phyloP scores from a whole-genome alignment of 495 filamentous ascomycete genomes.

The Xanthoparmelia taractica region DNA sequence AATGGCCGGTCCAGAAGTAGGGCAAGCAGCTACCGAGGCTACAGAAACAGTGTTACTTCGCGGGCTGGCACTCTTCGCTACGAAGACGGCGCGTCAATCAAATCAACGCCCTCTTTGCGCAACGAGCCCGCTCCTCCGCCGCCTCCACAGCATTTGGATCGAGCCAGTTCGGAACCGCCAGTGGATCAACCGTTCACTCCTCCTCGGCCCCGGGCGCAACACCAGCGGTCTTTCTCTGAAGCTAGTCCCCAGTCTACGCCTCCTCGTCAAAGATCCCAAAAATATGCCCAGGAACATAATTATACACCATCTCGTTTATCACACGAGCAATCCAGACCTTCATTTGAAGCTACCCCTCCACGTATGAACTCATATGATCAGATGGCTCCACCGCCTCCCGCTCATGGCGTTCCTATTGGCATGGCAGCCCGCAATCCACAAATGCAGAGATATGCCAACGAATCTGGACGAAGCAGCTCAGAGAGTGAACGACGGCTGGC shows the following conservation, averaged over 20 bases:
- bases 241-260: slow-evolving; percentile 29
- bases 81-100: slow-evolving; percentile 53
- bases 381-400: slow-evolving; percentile 39
- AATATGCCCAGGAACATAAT: slow-evolving; percentile 33
- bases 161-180: slow-evolving; percentile 30
- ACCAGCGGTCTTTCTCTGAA: slow-evolving; percentile 32
- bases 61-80: slow-evolving; percentile 50
- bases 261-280: slow-evolving; percentile 38
- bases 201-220: slow-evolving; percentile 29
- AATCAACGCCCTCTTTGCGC: slow-evolving; percentile 49
- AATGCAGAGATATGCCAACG: slow-evolving; percentile 26
- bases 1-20: slow-evolving; percentile 52
- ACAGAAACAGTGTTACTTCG: slow-evolving; percentile 59
- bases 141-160: slow-evolving; percentile 29
- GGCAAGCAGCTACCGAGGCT: slow-evolving; percentile 50
- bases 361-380: slow-evolving; percentile 22
- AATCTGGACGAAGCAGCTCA: slow-evolving; percentile 48
- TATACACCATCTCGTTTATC: slow-evolving; percentile 38
- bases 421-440: slow-evolving; percentile 22
- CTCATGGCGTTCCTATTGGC: slow-evolving; percentile 30
- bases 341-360: slow-evolving; percentile 15
- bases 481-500: slow-evolving; percentile 45
- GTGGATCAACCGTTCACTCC: slow-evolving; percentile 32
- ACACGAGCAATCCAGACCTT: slow-evolving; percentile 31
- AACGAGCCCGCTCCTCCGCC: slow-evolving; percentile 23